Percentiles rank a stretch among this genome's conserved stretches.
Evolutionary conservation across 2,329 filamentous ascomycete species (phyloP).

Genomic region (Amphichorda felina): DNA sequence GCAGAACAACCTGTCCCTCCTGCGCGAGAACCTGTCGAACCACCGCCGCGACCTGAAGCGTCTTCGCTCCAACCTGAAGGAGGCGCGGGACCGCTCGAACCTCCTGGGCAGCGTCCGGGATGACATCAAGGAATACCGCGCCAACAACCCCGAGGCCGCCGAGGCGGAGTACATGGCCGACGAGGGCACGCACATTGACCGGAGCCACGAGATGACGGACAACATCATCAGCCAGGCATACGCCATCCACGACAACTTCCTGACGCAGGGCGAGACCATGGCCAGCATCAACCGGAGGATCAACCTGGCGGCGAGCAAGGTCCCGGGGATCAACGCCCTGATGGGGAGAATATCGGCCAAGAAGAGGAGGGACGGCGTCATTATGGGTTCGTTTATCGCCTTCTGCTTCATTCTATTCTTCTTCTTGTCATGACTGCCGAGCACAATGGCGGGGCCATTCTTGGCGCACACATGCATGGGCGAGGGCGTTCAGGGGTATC

Average conservation of each 20-base stretch:
- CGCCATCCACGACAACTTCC: slow-evolving; percentile 87
- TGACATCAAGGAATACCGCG: slow-evolving; percentile 83
- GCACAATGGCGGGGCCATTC: too few species aligned
- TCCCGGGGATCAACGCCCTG: slow-evolving; percentile 84
- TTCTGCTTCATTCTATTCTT: slow-evolving; percentile 83
- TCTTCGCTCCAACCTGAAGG: slow-evolving; percentile 59
- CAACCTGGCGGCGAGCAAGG: slow-evolving; percentile 75
- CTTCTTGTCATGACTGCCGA: slow-evolving; percentile 47
- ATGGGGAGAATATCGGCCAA: slow-evolving; percentile 90
- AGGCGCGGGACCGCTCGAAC: slow-evolving; percentile 78
- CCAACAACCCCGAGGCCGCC: slow-evolving; percentile 65
- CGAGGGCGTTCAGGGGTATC: slow-evolving; percentile 24
- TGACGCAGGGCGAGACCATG: slow-evolving; percentile 75
- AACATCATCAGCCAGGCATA: slow-evolving; percentile 91
- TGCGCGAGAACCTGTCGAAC: slow-evolving; percentile 79
- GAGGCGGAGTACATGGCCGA: slow-evolving; percentile 97
- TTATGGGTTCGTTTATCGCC: slow-evolving; percentile 83
- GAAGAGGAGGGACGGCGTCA: slow-evolving; percentile 89
- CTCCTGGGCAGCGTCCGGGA: slow-evolving; percentile 81
- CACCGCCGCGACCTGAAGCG: slow-evolving; percentile 75
- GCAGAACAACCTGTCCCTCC: slow-evolving; percentile 86
- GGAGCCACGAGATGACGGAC: slow-evolving; percentile 81
- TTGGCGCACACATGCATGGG: slow-evolving; percentile 8
- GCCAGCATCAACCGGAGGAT: slow-evolving; percentile 85
- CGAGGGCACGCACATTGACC: slow-evolving; percentile 75